These are phyloP conservation scores for Madurella mycetomatis DNA, from an alignment of 2,329 filamentous ascomycete species.

Conservation along the genomic window DNA sequence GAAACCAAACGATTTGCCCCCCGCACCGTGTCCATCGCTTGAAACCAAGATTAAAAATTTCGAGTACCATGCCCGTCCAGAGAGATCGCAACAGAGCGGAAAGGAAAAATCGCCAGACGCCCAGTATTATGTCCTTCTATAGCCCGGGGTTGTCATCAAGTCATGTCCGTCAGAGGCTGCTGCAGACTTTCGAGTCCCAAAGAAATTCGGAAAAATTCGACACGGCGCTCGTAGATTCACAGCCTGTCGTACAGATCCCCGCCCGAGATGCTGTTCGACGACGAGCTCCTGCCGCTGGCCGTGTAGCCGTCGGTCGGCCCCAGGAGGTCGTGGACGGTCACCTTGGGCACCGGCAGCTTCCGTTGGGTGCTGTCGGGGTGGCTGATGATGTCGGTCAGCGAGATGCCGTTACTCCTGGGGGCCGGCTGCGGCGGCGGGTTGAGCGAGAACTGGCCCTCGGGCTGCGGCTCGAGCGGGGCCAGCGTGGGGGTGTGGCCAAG, in stretches of 20 bases:
- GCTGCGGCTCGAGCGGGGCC: conserved; percentile 55
- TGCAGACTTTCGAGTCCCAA: conserved; percentile 1
- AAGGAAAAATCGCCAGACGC: conserved; percentile 13
- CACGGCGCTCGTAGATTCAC: conserved; percentile 28
- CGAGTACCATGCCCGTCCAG: conserved; percentile 12
- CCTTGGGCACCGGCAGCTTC: conserved; percentile 88
- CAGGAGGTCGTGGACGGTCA: conserved; percentile 80
- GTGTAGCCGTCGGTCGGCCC: conserved; percentile 62
- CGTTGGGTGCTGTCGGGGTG: conserved; percentile 80
- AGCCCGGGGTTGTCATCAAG: conserved; percentile 19
- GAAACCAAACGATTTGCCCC: background rate
- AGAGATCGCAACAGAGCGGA: background rate
- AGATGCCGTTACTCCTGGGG: conserved; percentile 62
- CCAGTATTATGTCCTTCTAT: conserved; percentile 23
- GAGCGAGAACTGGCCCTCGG: conserved; percentile 39
- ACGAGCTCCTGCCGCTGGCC: conserved; percentile 71
- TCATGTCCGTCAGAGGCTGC: conserved; percentile 20
- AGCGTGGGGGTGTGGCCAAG: conserved; percentile 53
- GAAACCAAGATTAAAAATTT: conserved; percentile 17
- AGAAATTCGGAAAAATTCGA: conserved; percentile 9
- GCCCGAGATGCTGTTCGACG: conserved; percentile 72
- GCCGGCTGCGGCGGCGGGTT: conserved; percentile 46
- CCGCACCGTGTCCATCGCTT: background rate
- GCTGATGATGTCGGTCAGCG: conserved; percentile 89
- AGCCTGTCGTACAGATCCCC: conserved; percentile 60